phyloP scores from a whole-genome alignment of 2,329 filamentous ascomycete species.

The Monascus ruber region DNA sequence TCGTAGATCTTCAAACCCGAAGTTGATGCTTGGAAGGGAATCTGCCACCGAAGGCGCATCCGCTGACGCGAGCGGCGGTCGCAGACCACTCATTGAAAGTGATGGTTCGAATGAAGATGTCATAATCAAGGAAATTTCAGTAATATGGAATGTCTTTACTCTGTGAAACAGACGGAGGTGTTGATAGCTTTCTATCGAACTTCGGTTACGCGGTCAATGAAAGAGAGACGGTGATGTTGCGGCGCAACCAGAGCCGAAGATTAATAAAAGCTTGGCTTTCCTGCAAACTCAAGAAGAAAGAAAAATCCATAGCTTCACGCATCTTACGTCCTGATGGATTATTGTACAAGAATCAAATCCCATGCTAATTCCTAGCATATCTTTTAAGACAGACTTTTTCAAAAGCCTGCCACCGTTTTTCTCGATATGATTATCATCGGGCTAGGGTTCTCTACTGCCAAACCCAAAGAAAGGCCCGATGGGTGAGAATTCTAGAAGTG shows the following conservation, averaged over 20 bases:
- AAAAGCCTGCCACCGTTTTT: too few relatives aligned
- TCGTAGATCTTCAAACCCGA: conserved; percentile 90
- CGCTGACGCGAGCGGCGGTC: conserved; percentile 40
- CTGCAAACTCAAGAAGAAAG: too few relatives aligned
- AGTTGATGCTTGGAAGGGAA: conserved; percentile 76
- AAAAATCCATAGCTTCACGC: too few relatives aligned
- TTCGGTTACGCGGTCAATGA: too few relatives aligned
- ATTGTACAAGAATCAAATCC: too few relatives aligned
- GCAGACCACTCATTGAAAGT: conserved; percentile 42
- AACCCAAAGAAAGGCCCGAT: conserved; percentile 38
- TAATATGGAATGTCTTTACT: background rate
- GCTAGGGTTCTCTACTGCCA: conserved; percentile 13
- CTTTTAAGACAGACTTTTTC: background rate
- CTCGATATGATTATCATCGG: conserved; percentile 19
- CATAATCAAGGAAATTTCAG: conserved; percentile 8
- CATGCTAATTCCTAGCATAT: background rate
- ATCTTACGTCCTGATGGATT: too few relatives aligned
- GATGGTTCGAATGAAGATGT: conserved; percentile 46
- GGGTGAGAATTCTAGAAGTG: conserved; percentile 40
- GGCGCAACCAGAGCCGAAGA: too few relatives aligned
- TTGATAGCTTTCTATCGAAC: too few relatives aligned
- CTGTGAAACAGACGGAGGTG: background rate
- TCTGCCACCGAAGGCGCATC: conserved; percentile 51
- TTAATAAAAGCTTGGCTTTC: too few relatives aligned
- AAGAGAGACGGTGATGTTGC: too few relatives aligned